A percentile compares a stretch with the other conserved stretches of the same genome.
These are phyloP conservation scores for Artemisia tridentata DNA, from an alignment of 129 eudicot genomes.

Conservation along the genomic window DNA sequence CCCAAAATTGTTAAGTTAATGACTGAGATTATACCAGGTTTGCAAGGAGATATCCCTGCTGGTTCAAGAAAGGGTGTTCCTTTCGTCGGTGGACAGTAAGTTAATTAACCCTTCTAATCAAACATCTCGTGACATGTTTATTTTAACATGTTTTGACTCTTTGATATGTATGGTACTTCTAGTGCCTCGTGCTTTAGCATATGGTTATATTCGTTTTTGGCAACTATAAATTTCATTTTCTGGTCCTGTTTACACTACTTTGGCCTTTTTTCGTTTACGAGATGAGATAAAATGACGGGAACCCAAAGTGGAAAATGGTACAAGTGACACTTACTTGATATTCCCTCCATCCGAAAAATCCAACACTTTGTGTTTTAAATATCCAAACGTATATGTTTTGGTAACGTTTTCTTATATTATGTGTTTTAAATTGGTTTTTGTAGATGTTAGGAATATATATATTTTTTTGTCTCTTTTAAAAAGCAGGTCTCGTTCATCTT, in stretches of 20 bases:
- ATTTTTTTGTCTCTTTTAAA: conserved; percentile 8
- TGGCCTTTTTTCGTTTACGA: conserved; percentile 4
- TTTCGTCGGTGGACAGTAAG: conserved; percentile 40
- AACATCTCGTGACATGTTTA: background rate
- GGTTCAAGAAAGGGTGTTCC: conserved; percentile 41
- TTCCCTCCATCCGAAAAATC: too few relatives aligned
- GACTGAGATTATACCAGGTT: conserved; percentile 44
- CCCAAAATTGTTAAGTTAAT: conserved; percentile 44
- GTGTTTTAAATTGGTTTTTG: background rate
- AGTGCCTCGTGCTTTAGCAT: background rate
- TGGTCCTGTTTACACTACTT: conserved; percentile 1
- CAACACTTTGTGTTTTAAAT: too few relatives aligned
- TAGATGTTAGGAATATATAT: background rate
- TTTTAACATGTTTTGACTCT: conserved; percentile 1
- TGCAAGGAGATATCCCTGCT: conserved; percentile 47
- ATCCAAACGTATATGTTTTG: too few relatives aligned
- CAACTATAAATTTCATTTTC: background rate
- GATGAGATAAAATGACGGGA: conserved; percentile 8
- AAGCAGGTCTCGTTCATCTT: conserved; percentile 17
- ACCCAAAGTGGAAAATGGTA: conserved; percentile 8
- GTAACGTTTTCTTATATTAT: too few relatives aligned
- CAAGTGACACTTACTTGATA: too few relatives aligned
- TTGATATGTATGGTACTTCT: background rate
- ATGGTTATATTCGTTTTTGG: background rate
- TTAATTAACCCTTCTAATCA: background rate